These are phyloP conservation scores for Skeletonema costatum DNA, from an alignment of 108 stramenopile genomes.

Conservation along the genomic window DNA sequence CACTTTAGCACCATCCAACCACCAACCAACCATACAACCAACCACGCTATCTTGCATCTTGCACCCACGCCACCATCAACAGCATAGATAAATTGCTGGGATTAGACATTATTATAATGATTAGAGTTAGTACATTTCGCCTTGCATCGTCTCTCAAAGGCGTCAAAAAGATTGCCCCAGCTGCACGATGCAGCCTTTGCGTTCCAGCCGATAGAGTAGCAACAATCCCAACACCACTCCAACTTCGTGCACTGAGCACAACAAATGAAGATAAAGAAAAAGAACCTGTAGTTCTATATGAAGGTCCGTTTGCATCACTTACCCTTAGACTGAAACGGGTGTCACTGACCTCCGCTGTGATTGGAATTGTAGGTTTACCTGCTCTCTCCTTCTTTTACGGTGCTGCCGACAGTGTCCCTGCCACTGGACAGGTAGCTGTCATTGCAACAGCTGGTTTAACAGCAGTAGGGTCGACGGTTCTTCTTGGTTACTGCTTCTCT, in stretches of 20 bases:
- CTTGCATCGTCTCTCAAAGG: neutral
- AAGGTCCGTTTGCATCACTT: constrained; percentile 68
- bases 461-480: constrained; percentile 68
- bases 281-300: constrained; percentile 56
- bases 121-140: neutral
- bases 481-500: constrained; percentile 83
- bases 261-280: constrained; percentile 8
- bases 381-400: constrained; percentile 46
- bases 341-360: constrained; percentile 67
- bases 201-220: no score
- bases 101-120: neutral
- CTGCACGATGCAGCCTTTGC: neutral
- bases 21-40: no score
- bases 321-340: constrained; percentile 76
- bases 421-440: constrained; percentile 65
- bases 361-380: constrained; percentile 77
- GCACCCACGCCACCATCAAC: no score
- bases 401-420: constrained; percentile 57
- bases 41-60: no score
- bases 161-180: neutral
- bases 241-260: neutral
- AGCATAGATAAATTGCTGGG: no score
- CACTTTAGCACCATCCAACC: no score
- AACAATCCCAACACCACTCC: neutral
- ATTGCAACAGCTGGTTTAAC: constrained; percentile 65